phyloP scores from a whole-genome alignment of 1,139 yeast genomes.

The Lizanozyma gosingica region DNA sequence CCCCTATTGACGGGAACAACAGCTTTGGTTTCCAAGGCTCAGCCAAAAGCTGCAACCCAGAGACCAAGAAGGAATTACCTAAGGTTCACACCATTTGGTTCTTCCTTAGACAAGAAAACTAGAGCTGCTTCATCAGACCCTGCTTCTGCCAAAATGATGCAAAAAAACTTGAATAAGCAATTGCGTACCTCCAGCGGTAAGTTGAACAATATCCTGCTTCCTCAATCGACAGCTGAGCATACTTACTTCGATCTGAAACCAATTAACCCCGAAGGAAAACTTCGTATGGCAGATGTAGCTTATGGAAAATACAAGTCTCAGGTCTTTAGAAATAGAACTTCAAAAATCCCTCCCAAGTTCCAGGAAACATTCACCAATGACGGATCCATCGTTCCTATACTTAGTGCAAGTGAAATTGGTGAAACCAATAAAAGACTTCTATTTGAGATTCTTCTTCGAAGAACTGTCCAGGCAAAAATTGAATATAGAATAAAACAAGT shows the following conservation, averaged over 20 bases:
- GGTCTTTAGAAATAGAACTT: slow-evolving; percentile 17
- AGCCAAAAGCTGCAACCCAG: neutral
- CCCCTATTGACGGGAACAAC: neutral
- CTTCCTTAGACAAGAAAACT: neutral
- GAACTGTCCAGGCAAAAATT: slow-evolving; percentile 38
- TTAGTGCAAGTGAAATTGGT: slow-evolving; percentile 18
- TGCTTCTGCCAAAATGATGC: neutral
- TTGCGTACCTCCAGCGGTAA: neutral
- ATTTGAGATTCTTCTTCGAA: slow-evolving; percentile 29
- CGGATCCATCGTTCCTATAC: slow-evolving; percentile 15
- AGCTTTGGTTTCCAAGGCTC: neutral
- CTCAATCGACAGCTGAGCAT: neutral
- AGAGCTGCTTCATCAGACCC: neutral
- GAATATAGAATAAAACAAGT: slow-evolving; percentile 20
- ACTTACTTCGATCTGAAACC: neutral
- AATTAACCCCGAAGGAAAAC: neutral
- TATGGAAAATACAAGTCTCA: slow-evolving; percentile 20
- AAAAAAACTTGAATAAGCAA: neutral
- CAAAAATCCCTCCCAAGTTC: slow-evolving; percentile 14
- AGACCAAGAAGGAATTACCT: neutral
- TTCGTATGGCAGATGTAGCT: neutral
- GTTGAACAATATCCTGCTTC: neutral
- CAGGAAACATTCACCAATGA: slow-evolving; percentile 21
- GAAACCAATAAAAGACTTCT: slow-evolving; percentile 23
- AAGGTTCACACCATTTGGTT: neutral